Conservation (phyloP, 2,329 filamentous ascomycete species). For the Calonectria pteridis region DNA sequence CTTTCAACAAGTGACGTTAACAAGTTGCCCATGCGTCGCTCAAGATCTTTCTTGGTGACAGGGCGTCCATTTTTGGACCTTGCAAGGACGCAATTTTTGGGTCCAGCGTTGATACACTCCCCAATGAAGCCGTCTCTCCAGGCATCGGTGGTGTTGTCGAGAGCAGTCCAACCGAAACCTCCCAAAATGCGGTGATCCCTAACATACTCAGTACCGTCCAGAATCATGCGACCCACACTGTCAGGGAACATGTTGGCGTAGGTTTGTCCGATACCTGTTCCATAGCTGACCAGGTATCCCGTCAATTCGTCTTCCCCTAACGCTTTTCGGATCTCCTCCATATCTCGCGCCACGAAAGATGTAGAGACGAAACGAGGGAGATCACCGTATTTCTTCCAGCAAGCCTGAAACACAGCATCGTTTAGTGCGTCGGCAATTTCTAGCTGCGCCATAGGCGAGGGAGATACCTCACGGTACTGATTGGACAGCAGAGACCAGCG, state of each 20-base stretch:
- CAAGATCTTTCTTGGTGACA: slow-evolving; percentile 52
- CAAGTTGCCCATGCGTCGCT: slow-evolving; percentile 54
- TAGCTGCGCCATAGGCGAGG: slow-evolving; percentile 53
- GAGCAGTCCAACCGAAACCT: slow-evolving; percentile 60
- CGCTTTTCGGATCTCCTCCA: slow-evolving; percentile 62
- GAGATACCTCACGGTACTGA: slow-evolving; percentile 54
- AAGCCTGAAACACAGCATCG: slow-evolving; percentile 58
- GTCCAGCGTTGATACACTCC: slow-evolving; percentile 62
- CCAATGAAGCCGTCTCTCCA: slow-evolving; percentile 65
- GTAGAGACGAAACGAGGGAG: slow-evolving; percentile 61
- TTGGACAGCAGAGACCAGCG: slow-evolving; percentile 57
- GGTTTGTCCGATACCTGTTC: slow-evolving; percentile 65
- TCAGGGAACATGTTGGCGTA: slow-evolving; percentile 64
- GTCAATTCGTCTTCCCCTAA: slow-evolving; percentile 61
- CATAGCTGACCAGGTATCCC: slow-evolving; percentile 64
- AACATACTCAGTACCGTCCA: slow-evolving; percentile 63
- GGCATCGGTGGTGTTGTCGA: slow-evolving; percentile 63
- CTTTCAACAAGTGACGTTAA: slow-evolving; percentile 53
- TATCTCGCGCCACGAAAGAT: slow-evolving; percentile 60
- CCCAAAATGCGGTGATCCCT: slow-evolving; percentile 59
- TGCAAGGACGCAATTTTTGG: slow-evolving; percentile 59
- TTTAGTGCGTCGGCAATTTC: slow-evolving; percentile 60
- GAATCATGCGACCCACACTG: slow-evolving; percentile 60
- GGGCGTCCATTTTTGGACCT: slow-evolving; percentile 42
- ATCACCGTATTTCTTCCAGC: slow-evolving; percentile 58